These are phyloP conservation scores for Neurospora sp. DNA, from an alignment of 495 filamentous ascomycete genomes.

Conservation along the genomic window DNA sequence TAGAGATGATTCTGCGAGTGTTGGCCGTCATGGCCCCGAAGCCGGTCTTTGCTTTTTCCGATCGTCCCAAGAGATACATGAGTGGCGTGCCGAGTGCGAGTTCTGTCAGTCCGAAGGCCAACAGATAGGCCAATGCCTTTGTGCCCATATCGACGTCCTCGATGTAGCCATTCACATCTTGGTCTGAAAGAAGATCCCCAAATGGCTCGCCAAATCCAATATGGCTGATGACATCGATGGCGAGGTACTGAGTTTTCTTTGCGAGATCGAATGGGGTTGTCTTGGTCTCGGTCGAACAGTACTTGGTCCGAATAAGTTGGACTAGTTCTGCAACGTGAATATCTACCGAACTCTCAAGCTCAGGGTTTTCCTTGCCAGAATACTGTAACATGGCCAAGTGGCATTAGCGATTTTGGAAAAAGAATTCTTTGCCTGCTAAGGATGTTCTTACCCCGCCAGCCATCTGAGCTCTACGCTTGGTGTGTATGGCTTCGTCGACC, in stretches of 20 bases:
- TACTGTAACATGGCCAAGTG: constrained; percentile 19
- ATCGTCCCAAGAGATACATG: constrained; percentile 7
- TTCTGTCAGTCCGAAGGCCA: constrained; percentile 4
- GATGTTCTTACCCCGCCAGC: constrained; percentile 24
- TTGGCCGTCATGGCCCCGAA: constrained; percentile 22
- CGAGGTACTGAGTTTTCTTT: constrained; percentile 27
- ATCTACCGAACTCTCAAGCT: constrained; percentile 34
- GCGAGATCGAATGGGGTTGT: constrained; percentile 36
- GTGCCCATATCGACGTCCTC: constrained; percentile 12
- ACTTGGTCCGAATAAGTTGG: constrained; percentile 31
- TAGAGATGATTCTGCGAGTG: constrained; percentile 13
- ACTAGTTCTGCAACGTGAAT: constrained; percentile 28
- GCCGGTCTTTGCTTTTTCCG: constrained; percentile 9
- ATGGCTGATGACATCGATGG: constrained; percentile 31
- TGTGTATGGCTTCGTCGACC: constrained; percentile 21
- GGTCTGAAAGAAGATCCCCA: constrained; percentile 23
- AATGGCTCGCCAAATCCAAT: constrained; percentile 27
- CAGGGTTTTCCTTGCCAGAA: constrained; percentile 30
- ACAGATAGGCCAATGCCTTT: neutral
- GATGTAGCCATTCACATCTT: constrained; percentile 21
- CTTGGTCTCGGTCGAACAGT: constrained; percentile 26
- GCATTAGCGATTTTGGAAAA: neutral
- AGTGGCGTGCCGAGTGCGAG: constrained; percentile 8
- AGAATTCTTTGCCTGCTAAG: neutral
- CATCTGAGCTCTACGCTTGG: constrained; percentile 22